Evolutionary conservation across 2,329 filamentous ascomycete genomes (phyloP).

Genomic region (Xylaria sp.): DNA sequence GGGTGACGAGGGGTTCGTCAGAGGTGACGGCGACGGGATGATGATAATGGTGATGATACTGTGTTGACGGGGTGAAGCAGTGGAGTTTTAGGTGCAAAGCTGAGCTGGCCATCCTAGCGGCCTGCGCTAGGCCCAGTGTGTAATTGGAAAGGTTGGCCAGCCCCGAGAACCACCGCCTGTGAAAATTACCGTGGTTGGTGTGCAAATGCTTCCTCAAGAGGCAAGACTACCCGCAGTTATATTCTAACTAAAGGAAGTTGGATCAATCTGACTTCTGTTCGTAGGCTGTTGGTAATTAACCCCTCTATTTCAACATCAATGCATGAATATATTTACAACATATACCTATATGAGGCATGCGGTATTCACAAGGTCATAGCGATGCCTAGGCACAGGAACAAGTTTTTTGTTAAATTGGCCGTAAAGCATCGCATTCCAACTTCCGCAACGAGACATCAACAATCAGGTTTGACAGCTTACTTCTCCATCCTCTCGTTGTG

Average conservation of each 20-base stretch:
- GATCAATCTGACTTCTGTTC: background rate
- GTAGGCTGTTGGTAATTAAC: background rate
- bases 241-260: background rate
- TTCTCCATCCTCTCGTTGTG: background rate
- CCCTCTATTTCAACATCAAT: background rate
- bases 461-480: background rate
- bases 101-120: background rate
- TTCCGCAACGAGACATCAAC: background rate
- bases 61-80: conserved; percentile 21
- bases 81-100: conserved; percentile 4
- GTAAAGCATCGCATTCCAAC: background rate
- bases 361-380: conserved; percentile 1
- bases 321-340: conserved; percentile 7
- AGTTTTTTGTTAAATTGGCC: conserved; percentile 5
- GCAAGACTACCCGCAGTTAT: background rate
- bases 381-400: background rate
- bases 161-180: background rate
- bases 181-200: conserved; percentile 3
- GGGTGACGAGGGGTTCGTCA: background rate
- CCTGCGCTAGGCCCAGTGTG: background rate
- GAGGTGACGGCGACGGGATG: conserved; percentile 1
- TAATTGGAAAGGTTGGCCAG: conserved; percentile 14
- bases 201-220: background rate
- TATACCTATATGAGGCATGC: conserved; percentile 2
- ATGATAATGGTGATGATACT: background rate